Evolutionary conservation across 2,329 filamentous ascomycete species (phyloP).

Genomic region (Sarocladium strictum): DNA sequence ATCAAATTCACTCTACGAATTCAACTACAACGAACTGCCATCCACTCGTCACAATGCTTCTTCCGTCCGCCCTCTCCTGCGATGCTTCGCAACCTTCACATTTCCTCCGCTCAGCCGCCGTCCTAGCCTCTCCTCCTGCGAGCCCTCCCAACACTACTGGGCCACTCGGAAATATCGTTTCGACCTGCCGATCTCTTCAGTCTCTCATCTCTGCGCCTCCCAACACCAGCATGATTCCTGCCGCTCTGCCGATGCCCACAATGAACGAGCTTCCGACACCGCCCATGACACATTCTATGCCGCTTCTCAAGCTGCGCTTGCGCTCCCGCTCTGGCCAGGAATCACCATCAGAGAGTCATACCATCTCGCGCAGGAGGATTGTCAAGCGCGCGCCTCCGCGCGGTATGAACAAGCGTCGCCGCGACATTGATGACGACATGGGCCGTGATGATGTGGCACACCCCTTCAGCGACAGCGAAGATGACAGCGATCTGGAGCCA

Average conservation of each 20-base stretch:
- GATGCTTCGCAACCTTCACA: conserved; percentile 45
- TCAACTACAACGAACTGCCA: background rate
- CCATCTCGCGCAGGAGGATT: conserved; percentile 38
- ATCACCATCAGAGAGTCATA: conserved; percentile 18
- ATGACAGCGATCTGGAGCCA: conserved; percentile 30
- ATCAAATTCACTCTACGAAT: background rate
- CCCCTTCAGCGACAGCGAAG: conserved; percentile 17
- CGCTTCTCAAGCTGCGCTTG: conserved; percentile 49
- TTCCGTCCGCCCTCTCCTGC: conserved; percentile 54
- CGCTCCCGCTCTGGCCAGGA: conserved; percentile 35
- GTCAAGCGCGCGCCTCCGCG: conserved; percentile 44
- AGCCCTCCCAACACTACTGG: conserved; percentile 43
- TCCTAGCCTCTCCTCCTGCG: conserved; percentile 52
- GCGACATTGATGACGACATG: conserved; percentile 40
- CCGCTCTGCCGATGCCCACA: conserved; percentile 24
- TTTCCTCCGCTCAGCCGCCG: conserved; percentile 25
- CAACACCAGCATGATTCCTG: conserved; percentile 21
- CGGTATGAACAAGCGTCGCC: conserved; percentile 48
- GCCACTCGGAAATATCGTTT: conserved; percentile 49
- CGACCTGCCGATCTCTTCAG: conserved; percentile 55
- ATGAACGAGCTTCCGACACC: conserved; percentile 45
- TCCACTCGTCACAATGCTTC: conserved; percentile 40
- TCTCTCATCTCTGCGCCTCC: conserved; percentile 44
- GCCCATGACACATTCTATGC: conserved; percentile 44
- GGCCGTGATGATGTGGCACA: conserved; percentile 30